These are phyloP conservation scores for Hypoxylon sp. DNA, from an alignment of 2,329 filamentous ascomycete genomes.

Conservation along the genomic window DNA sequence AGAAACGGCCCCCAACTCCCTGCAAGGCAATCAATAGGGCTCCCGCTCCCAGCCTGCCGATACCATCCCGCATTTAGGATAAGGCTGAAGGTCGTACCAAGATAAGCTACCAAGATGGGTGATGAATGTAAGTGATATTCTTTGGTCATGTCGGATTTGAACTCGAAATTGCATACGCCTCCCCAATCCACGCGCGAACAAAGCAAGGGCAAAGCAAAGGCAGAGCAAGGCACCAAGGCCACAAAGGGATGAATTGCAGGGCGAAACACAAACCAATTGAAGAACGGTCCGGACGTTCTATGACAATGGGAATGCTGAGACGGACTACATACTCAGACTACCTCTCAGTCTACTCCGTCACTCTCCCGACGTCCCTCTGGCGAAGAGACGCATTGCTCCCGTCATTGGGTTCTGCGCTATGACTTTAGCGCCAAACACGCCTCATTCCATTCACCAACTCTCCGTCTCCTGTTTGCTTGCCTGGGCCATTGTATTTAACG, in stretches of 20 bases:
- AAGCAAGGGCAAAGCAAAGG: constrained; percentile 31
- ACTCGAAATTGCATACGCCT: not conserved
- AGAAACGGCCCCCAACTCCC: constrained; percentile 35
- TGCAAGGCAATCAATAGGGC: constrained; percentile 30
- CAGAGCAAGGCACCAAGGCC: constrained; percentile 11
- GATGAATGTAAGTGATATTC: constrained; percentile 43
- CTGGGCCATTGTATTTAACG: constrained; percentile 20
- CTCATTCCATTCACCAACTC: constrained; percentile 21
- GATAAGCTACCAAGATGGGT: constrained; percentile 31
- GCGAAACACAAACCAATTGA: constrained; percentile 25
- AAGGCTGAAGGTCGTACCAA: constrained; percentile 33
- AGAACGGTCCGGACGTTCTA: not conserved
- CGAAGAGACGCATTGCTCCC: constrained; percentile 21
- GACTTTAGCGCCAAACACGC: constrained; percentile 22
- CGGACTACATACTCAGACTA: not conserved
- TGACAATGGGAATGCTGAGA: not conserved
- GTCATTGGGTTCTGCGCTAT: constrained; percentile 24
- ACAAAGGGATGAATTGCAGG: constrained; percentile 1
- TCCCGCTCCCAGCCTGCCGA: constrained; percentile 12
- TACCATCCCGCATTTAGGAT: constrained; percentile 23
- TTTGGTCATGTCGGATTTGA: not conserved
- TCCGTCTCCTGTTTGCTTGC: constrained; percentile 11
- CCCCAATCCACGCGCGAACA: constrained; percentile 14
- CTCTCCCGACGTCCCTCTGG: constrained; percentile 3
- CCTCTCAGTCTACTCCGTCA: constrained; percentile 10